Conservation (phyloP, 192 early-diverging fungal species). For the Backusella parvicylindrica region DNA sequence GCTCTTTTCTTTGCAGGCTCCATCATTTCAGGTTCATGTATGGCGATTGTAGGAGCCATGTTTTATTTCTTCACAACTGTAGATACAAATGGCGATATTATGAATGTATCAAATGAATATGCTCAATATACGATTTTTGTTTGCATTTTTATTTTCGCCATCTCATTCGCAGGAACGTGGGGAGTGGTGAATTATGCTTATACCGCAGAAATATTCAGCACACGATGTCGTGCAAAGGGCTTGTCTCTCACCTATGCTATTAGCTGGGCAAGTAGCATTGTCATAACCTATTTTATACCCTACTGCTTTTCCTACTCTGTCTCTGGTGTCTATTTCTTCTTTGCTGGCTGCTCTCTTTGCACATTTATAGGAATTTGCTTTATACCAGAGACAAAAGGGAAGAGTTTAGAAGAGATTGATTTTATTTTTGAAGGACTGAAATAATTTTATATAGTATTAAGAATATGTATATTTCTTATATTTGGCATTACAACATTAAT, state of each 20-base stretch:
- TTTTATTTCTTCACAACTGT: conserved; percentile 18
- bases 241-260: conserved; percentile 25
- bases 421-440: conserved; percentile 49
- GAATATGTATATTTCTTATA: background rate
- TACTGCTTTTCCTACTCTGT: conserved; percentile 30
- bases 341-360: conserved; percentile 31
- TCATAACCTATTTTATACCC: conserved; percentile 31
- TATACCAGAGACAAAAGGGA: conserved; percentile 80
- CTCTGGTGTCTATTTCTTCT: conserved; percentile 35
- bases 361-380: conserved; percentile 53
- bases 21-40: conserved; percentile 54
- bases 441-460: background rate
- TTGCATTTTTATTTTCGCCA: conserved; percentile 33
- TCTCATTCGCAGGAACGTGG: conserved; percentile 18
- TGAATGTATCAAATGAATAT: conserved; percentile 11
- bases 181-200: conserved; percentile 27
- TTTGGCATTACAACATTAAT: background rate
- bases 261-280: conserved; percentile 33
- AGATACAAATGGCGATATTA: background rate
- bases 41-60: conserved; percentile 57
- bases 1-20: conserved; percentile 70
- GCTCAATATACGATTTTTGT: conserved; percentile 27
- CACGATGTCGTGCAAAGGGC: conserved; percentile 36
- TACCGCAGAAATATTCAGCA: conserved; percentile 25
- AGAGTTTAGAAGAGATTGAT: conserved; percentile 86